Conservation (phyloP, 345 rosid genomes). For the Dovyalis caffra region DNA sequence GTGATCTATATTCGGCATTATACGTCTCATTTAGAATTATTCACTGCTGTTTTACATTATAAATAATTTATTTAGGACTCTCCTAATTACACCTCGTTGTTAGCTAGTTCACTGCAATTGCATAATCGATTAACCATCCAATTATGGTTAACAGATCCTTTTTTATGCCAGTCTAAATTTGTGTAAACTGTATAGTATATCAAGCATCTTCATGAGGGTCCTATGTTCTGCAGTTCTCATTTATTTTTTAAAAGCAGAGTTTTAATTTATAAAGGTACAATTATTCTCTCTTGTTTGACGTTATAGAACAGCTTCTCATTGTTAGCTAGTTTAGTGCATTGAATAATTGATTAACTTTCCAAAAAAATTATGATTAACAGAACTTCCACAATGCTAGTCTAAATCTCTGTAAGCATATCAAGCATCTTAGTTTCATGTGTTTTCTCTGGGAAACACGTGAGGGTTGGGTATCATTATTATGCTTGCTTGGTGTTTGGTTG, state of each 20-base stretch:
- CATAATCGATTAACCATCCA: background rate
- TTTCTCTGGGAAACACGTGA: constrained; percentile 3
- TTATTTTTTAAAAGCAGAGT: background rate
- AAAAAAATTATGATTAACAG: background rate
- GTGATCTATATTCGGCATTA: background rate
- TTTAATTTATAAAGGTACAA: background rate
- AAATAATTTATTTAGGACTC: no score
- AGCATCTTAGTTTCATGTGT: constrained; percentile 1
- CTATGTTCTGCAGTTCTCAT: background rate
- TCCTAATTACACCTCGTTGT: no score
- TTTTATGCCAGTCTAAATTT: background rate
- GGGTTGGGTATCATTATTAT: background rate
- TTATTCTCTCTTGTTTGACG: background rate
- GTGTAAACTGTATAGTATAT: background rate
- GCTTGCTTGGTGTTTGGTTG: background rate
- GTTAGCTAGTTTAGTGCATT: background rate
- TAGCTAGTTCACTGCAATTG: no score
- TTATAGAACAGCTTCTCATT: background rate
- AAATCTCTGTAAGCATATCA: background rate
- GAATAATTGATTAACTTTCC: background rate
- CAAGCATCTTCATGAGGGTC: background rate
- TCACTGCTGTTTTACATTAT: background rate
- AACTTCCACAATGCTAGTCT: background rate
- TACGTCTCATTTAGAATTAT: background rate
- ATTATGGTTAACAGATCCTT: background rate